These are phyloP conservation scores for Anthracocystis panici-leucophaei DNA, from an alignment of 1,284 basidiomycete species.

Conservation along the genomic window DNA sequence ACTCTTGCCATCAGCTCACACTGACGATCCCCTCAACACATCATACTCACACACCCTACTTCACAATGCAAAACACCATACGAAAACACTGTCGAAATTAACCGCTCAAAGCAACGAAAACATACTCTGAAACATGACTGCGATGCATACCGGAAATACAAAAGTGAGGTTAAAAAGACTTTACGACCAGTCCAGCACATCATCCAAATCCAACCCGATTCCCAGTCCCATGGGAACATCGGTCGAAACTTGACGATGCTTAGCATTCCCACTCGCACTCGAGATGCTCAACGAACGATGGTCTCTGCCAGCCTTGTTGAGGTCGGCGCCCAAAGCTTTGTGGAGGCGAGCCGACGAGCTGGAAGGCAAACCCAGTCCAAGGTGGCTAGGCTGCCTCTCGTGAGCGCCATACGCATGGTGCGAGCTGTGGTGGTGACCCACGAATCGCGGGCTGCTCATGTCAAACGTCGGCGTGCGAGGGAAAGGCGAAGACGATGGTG, in stretches of 20 bases:
- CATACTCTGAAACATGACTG: too few relatives aligned
- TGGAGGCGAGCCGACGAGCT: conserved; percentile 29
- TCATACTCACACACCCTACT: too few relatives aligned
- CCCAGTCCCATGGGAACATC: conserved; percentile 50
- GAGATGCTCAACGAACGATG: conserved; percentile 29
- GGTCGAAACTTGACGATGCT: conserved; percentile 43
- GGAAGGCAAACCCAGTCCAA: conserved; percentile 43
- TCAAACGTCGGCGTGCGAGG: conserved; percentile 56
- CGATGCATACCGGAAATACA: not conserved
- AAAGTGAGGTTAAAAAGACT: not conserved
- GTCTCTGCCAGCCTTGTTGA: conserved; percentile 11
- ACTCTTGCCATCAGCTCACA: not conserved
- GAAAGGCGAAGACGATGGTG: conserved; percentile 54
- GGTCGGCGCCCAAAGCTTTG: conserved; percentile 26
- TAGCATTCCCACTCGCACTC: conserved; percentile 23
- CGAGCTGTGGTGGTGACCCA: conserved; percentile 14
- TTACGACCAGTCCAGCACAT: conserved; percentile 51
- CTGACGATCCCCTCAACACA: too few relatives aligned
- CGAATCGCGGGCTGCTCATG: conserved; percentile 45
- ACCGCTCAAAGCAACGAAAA: not conserved
- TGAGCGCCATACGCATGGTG: conserved; percentile 21
- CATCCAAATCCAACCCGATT: conserved; percentile 50
- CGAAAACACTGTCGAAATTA: too few relatives aligned
- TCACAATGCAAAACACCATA: too few relatives aligned
- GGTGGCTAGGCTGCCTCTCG: conserved; percentile 41